These are phyloP conservation scores for Solanum bulbocastanum DNA, from an alignment of 257 asterid species.

Conservation along the genomic window DNA sequence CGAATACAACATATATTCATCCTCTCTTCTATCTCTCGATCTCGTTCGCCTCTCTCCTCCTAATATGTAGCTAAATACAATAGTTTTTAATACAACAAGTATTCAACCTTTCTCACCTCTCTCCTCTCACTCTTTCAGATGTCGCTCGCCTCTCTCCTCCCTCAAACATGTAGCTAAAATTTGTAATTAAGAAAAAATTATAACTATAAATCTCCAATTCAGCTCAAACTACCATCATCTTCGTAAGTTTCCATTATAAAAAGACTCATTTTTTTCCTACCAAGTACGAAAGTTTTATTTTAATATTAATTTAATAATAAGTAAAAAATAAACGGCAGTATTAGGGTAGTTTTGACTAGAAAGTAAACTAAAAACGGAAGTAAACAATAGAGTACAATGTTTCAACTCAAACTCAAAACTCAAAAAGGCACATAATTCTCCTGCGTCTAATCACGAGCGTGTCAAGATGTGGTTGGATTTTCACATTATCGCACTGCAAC, in stretches of 20 bases:
- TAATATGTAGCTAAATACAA: background rate
- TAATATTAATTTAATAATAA: too few species aligned
- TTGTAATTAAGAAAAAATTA: too few species aligned
- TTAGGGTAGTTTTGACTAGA: background rate
- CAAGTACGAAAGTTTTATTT: background rate
- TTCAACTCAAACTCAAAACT: background rate
- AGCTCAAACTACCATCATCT: background rate
- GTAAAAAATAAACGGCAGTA: background rate
- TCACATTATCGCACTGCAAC: background rate
- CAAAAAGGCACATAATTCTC: background rate
- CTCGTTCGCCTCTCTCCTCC: background rate
- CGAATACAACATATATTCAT: background rate
- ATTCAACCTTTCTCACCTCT: background rate
- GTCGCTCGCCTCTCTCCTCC: background rate
- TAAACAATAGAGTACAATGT: background rate
- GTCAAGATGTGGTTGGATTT: background rate
- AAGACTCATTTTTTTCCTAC: too few species aligned
- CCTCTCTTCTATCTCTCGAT: too few species aligned
- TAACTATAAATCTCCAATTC: background rate
- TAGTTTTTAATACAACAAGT: background rate
- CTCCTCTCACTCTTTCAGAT: background rate
- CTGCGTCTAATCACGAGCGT: background rate
- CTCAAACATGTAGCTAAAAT: background rate
- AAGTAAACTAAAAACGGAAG: background rate
- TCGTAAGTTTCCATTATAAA: background rate